Base-by-base conservation (phyloP, 306 rosid species). In the Potentilla sterilis region DNA sequence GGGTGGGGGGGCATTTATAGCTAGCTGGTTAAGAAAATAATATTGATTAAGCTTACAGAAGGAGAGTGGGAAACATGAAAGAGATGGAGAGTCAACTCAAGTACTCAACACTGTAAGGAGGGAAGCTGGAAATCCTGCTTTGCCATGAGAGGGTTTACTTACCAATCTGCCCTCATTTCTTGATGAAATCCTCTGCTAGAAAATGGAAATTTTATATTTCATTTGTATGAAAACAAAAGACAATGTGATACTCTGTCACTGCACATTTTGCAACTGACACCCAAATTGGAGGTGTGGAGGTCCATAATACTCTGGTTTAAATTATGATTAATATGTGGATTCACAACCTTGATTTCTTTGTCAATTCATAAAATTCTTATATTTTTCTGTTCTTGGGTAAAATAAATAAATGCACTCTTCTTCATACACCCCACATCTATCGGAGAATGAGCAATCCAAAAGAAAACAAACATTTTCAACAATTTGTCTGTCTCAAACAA, bases 1-100 rank as follows among this genome's bases (percentile, higher is more conserved):
- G n/a, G n/a, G n/a, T n/a, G n/a, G n/a, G 77, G 74, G 67, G 75
- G 86, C 81, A 87, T 79, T 86, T 84, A 86, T 76, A 84, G 86
- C 87, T 79, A 84, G 87, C 88, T 79, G 80, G 79, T 77, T 46
- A 52, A 67, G 19, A 70, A 37, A 2, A 37, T 37, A 2, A 37
- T 37, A 37, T 37, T 37, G 28, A 28, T n/a, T n/a, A n/a, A n/a
- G n/a, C n/a, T n/a, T n/a, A n/a, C n/a, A n/a, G n/a, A n/a, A n/a
- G n/a, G n/a, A n/a, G n/a, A 28, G 85, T 19, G 42, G 40, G 51
- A 54, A 42, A 28, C 48, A 43, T 54, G 37, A 54, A 72, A 68
- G 81, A 10, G 75, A 54, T 80, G 62, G 72, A 37, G 76, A 73
- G 79, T 80, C 85, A 86, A 28, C 1, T 28, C 28, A 28, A 28